A percentile compares a stretch with the other conserved stretches of the same genome.
phyloP scores from a whole-genome alignment of 2,329 filamentous ascomycete species.

The Venturia effusa region DNA sequence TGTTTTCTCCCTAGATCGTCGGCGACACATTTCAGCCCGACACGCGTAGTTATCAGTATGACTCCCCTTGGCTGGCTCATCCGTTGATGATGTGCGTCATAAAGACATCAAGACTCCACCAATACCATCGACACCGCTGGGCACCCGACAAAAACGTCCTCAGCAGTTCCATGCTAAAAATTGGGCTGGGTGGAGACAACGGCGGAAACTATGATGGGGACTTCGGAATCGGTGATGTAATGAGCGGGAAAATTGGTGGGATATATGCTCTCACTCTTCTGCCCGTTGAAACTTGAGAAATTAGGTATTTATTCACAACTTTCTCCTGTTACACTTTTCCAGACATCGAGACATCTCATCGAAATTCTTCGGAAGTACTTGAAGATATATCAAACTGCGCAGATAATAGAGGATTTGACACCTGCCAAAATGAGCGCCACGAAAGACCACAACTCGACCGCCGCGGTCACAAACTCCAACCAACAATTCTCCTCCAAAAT shows the following conservation, averaged over 20 bases:
- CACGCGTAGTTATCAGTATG: too few species aligned
- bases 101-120: background rate
- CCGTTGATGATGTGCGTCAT: background rate
- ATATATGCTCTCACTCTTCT: background rate
- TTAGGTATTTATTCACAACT: too few species aligned
- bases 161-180: background rate
- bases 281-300: too few species aligned
- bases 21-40: too few species aligned
- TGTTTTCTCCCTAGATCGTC: too few species aligned
- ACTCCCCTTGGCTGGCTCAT: too few species aligned
- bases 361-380: too few species aligned
- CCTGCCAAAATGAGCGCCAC: constrained; percentile 5
- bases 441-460: background rate
- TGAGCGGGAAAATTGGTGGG: background rate
- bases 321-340: too few species aligned
- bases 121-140: too few species aligned
- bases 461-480: background rate
- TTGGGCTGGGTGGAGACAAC: background rate
- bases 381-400: too few species aligned
- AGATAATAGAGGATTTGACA: too few species aligned
- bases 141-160: background rate
- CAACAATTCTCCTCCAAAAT: constrained; percentile 1
- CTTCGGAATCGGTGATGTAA: background rate
- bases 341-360: too few species aligned
- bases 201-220: background rate